Evolutionary conservation across 1,139 yeast genomes (phyloP), one percentile per base, ranked within the genome.

Genomic region (Starmera stellimalicola): DNA sequence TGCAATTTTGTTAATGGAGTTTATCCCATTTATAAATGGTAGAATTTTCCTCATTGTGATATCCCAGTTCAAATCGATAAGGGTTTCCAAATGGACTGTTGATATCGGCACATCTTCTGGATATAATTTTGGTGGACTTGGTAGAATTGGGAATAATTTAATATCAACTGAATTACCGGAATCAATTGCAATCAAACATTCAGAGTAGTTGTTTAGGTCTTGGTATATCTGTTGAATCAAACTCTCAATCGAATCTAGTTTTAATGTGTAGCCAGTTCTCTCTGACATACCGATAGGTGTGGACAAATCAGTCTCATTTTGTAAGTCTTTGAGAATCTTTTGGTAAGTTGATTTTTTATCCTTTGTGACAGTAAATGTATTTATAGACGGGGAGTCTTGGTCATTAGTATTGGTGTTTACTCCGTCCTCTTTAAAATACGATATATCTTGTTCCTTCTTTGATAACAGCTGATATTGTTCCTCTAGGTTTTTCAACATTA

Each of bases 21-120:
- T 88, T 32, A 87, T 65, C 1, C 99, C 98, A 50, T 93, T 75
- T 30, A 91, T 84, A 45, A 67, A 81, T 0, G 96, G 95, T 11
- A 85, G 60, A 23, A 91, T 82, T 44, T 81, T 80, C 29, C 85
- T 65, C 93, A 91, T 81, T 3, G 97, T 91, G 1, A 97, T 96
- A 52, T 91, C 98, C 97, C 98, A 91, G 47, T 83, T 82, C 6
- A 81, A 81, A 55, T 91, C 98, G 23, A 84, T 77, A 42, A 91
- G 63, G 25, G 73, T 63, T 26, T 68, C 67, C 25, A 88, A 59
- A 36, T 77, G 74, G 2, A 88, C 94, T 0, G 91, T 79, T 5
- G 94, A 73, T 3, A 87, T 73, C 0, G 98, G 98, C 0, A 91
- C 98, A 52, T 91, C 95, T 48, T 61, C 70, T 64, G 25, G 87